Percentiles rank a stretch among this genome's conserved stretches.
phyloP scores from a whole-genome alignment of 805 yeast species.

The Maudiozyma barnettii region DNA sequence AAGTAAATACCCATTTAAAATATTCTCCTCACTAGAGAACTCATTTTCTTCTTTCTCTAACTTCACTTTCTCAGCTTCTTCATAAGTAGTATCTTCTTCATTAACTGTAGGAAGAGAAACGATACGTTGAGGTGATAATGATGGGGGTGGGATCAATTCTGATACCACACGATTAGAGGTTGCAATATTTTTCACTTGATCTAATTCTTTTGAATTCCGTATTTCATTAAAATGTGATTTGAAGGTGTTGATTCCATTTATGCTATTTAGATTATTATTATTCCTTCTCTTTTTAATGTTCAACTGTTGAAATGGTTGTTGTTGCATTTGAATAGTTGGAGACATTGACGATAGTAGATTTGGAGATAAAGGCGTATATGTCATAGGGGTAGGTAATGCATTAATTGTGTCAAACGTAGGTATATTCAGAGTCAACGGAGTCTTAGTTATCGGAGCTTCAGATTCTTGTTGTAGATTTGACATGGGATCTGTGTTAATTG shows the following conservation, averaged over 20 bases:
- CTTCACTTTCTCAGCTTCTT: not conserved
- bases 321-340: constrained; percentile 1
- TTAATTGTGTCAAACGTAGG: constrained; percentile 20
- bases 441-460: constrained; percentile 1
- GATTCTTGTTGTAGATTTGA: not conserved
- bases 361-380: constrained; percentile 20
- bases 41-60: not conserved
- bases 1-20: constrained; percentile 15
- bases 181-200: constrained; percentile 4
- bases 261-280: not conserved
- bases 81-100: constrained; percentile 7
- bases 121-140: constrained; percentile 15
- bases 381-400: constrained; percentile 27
- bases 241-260: not conserved
- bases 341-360: constrained; percentile 4
- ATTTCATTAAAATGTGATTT: not conserved
- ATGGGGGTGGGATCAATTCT: constrained; percentile 17
- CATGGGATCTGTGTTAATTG: not conserved
- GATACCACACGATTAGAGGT: constrained; percentile 18
- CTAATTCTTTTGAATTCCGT: constrained; percentile 3
- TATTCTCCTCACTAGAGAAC: constrained; percentile 5
- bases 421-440: constrained; percentile 16
- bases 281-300: constrained; percentile 13
- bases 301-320: constrained; percentile 5
- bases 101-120: constrained; percentile 19